A percentile compares a stretch with the other conserved stretches of the same genome.
Conservation (phyloP, 345 rosid species). For the Kandelia obovata region DNA sequence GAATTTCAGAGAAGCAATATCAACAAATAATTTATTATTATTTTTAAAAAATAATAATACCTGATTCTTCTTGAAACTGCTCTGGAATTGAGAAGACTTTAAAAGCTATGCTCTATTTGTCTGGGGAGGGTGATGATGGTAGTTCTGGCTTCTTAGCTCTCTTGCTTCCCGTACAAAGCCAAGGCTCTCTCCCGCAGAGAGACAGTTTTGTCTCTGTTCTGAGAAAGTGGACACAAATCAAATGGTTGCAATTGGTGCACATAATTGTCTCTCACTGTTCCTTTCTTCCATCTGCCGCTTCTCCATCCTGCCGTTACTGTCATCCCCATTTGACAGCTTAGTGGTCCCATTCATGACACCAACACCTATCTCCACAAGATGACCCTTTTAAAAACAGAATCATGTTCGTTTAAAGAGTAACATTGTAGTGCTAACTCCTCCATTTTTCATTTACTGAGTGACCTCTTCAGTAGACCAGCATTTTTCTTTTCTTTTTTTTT, state of each 20-base stretch:
- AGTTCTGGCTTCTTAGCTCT: conserved; percentile 14
- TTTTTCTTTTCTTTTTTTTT: too few species aligned
- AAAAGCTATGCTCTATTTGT: conserved; percentile 12
- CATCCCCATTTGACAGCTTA: background rate
- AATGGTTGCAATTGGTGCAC: conserved; percentile 59
- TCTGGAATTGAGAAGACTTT: conserved; percentile 6
- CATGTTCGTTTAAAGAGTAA: too few species aligned
- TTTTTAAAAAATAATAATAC: background rate
- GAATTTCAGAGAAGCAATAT: conserved; percentile 44
- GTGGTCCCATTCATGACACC: conserved; percentile 5
- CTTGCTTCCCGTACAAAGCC: conserved; percentile 22
- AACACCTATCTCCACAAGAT: background rate
- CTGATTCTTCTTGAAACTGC: conserved; percentile 23
- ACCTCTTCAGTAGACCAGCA: too few species aligned
- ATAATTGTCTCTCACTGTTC: conserved; percentile 35
- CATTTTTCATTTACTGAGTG: too few species aligned
- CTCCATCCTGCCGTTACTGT: background rate
- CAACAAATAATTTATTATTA: conserved; percentile 15
- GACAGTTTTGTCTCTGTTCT: conserved; percentile 43
- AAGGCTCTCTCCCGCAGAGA: conserved; percentile 40
- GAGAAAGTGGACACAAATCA: conserved; percentile 43
- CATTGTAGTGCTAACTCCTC: too few species aligned
- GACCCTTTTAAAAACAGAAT: conserved; percentile 11
- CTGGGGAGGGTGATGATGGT: conserved; percentile 26
- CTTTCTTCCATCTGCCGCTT: conserved; percentile 14